Percentiles rank a stretch among this genome's conserved stretches.
Conservation (phyloP, 169 alveolate species). For the Plasmodium fragile region DNA sequence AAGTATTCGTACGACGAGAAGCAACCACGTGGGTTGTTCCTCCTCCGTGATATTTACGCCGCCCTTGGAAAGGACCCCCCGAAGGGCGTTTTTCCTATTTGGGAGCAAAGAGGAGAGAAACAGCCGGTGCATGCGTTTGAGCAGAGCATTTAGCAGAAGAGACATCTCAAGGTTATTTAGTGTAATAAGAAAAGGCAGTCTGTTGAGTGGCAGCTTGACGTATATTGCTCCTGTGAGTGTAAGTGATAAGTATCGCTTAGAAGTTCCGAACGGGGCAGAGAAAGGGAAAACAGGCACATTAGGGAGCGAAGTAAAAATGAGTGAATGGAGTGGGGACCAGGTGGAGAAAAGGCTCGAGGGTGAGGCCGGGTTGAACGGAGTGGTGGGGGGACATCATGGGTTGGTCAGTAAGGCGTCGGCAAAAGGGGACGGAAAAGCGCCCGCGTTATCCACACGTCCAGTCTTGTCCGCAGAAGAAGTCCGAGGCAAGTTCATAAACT, state of each 20-base stretch:
- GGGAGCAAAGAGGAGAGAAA: neutral
- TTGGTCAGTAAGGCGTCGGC: neutral
- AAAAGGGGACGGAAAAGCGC: too few species aligned
- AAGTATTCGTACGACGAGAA: neutral
- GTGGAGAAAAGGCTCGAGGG: neutral
- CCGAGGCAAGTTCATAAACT: constrained; percentile 83
- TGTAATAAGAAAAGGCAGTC: neutral
- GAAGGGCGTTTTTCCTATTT: neutral
- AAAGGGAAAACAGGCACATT: neutral
- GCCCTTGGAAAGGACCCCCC: neutral
- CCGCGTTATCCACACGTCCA: neutral
- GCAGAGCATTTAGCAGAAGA: neutral
- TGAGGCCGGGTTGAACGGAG: neutral
- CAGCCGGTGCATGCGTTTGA: neutral
- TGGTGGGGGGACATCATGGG: neutral
- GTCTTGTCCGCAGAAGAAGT: constrained; percentile 72
- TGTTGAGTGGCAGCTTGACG: neutral
- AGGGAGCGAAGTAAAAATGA: neutral
- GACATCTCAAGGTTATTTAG: neutral
- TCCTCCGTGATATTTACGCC: neutral
- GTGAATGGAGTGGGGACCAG: neutral
- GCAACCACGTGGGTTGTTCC: neutral
- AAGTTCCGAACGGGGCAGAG: neutral
- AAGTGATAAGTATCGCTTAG: neutral
- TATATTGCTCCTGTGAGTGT: neutral